Conservation (phyloP, 2,329 filamentous ascomycete species). For the Diaporthe nobilis region DNA sequence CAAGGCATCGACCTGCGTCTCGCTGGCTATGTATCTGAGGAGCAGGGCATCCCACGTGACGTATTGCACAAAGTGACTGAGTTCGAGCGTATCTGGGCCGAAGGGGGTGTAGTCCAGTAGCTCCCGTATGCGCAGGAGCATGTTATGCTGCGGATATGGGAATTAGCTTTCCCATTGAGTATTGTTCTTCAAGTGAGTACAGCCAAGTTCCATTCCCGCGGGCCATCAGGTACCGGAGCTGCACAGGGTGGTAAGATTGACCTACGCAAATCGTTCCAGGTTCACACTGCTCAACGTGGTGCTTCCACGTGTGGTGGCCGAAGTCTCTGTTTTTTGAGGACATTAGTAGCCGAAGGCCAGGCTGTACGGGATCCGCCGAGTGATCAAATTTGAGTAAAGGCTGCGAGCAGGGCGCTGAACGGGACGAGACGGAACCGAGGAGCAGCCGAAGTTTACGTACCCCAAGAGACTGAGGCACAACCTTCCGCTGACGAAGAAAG, state of each 20-base stretch:
- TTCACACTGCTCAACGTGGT: background rate
- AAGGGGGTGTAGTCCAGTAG: background rate
- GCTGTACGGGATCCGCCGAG: background rate
- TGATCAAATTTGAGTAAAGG: too few relatives aligned
- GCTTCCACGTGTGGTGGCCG: background rate
- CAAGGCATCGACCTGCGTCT: background rate
- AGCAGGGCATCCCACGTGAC: background rate
- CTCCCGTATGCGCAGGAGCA: background rate
- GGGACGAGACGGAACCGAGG: background rate
- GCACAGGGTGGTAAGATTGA: background rate
- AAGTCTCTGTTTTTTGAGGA: background rate
- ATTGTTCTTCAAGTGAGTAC: background rate
- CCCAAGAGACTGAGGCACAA: background rate
- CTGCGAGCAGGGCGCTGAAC: too few relatives aligned
- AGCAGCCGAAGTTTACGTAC: background rate
- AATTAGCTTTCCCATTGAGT: background rate
- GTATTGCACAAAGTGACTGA: background rate
- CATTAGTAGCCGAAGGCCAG: background rate
- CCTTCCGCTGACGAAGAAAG: background rate
- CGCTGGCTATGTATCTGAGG: conserved; percentile 1
- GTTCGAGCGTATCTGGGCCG: background rate
- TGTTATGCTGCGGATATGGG: background rate
- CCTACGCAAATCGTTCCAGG: background rate
- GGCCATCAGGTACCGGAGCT: background rate
- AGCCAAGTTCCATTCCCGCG: background rate